These are phyloP conservation scores for Thelephora ganbajun DNA, from an alignment of 768 basidiomycete genomes.

Conservation along the genomic window DNA sequence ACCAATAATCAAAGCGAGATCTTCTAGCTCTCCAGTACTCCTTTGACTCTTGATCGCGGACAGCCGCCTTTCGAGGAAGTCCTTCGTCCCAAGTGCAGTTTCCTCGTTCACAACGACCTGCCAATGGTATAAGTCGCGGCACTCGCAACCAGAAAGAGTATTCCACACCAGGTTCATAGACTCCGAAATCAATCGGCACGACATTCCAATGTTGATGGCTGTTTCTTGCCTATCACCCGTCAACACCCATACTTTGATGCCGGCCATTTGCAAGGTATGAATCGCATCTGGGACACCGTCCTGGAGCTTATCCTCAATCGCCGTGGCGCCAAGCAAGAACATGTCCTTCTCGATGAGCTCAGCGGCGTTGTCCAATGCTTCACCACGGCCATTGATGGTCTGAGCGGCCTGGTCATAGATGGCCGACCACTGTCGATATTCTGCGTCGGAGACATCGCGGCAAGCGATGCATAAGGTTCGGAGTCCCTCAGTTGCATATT, in stretches of 20 bases:
- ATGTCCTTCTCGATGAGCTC: constrained; percentile 94
- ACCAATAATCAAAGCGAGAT: constrained; percentile 93
- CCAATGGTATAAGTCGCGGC: background rate
- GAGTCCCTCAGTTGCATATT: constrained; percentile 93
- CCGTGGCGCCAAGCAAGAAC: constrained; percentile 87
- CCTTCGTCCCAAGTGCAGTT: constrained; percentile 63
- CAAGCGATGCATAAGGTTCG: constrained; percentile 94
- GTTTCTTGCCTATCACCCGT: constrained; percentile 99
- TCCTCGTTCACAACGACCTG: constrained; percentile 94
- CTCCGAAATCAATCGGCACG: constrained; percentile 91
- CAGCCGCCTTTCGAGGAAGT: constrained; percentile 79
- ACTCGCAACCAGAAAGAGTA: background rate
- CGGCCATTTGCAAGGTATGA: constrained; percentile 93
- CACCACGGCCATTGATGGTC: constrained; percentile 91
- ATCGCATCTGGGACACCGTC: constrained; percentile 98
- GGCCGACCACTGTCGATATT: constrained; percentile 78
- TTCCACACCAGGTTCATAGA: constrained; percentile 86
- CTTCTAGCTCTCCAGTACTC: constrained; percentile 84
- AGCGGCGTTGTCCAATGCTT: constrained; percentile 87
- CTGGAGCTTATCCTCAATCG: constrained; percentile 96
- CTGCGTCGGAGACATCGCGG: constrained; percentile 81
- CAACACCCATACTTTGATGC: constrained; percentile 98
- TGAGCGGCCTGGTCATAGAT: constrained; percentile 88
- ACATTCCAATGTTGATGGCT: constrained; percentile 98
- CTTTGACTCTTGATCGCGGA: constrained; percentile 89